Evolutionary conservation across 805 yeast species (phyloP).

Genomic region (Yarrowia yakushimensis): DNA sequence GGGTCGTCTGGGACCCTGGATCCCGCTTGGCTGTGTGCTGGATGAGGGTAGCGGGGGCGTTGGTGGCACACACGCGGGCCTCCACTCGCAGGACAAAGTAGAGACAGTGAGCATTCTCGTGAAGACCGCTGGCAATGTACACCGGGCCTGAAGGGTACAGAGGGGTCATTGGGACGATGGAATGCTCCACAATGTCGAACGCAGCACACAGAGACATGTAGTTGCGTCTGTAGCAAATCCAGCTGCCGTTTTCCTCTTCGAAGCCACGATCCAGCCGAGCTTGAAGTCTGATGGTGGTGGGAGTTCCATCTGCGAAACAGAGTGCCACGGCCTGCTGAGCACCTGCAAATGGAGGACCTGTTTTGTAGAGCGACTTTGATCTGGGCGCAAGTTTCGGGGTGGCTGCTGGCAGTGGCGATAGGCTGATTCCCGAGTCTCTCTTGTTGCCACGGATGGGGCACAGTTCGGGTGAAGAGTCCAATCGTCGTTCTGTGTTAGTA

Average conservation of each 20-base stretch:
- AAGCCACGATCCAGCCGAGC: slow-evolving; percentile 25
- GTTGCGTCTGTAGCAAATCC: slow-evolving; percentile 26
- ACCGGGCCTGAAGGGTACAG: background rate
- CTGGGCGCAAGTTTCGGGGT: slow-evolving; percentile 13
- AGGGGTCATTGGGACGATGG: background rate
- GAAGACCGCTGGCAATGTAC: background rate
- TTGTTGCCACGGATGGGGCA: background rate
- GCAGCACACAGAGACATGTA: slow-evolving; percentile 25
- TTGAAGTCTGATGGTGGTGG: background rate
- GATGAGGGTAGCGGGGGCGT: background rate
- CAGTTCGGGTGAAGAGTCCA: background rate
- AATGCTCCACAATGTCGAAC: slow-evolving; percentile 15
- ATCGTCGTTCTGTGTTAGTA: slow-evolving; percentile 19
- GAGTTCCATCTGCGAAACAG: background rate
- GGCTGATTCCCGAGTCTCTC: background rate
- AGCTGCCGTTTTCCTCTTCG: slow-evolving; percentile 19
- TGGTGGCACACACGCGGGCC: background rate
- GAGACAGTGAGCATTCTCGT: background rate
- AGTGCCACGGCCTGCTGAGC: background rate
- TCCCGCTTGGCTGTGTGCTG: slow-evolving; percentile 20
- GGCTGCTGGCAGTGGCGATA: background rate
- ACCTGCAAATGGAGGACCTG: background rate
- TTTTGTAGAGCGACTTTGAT: slow-evolving; percentile 18
- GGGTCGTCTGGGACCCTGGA: slow-evolving; percentile 7
- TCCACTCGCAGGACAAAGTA: slow-evolving; percentile 16